Conservation (phyloP, 1,139 yeast genomes). For the Barnettozyma hawaiiensis region DNA sequence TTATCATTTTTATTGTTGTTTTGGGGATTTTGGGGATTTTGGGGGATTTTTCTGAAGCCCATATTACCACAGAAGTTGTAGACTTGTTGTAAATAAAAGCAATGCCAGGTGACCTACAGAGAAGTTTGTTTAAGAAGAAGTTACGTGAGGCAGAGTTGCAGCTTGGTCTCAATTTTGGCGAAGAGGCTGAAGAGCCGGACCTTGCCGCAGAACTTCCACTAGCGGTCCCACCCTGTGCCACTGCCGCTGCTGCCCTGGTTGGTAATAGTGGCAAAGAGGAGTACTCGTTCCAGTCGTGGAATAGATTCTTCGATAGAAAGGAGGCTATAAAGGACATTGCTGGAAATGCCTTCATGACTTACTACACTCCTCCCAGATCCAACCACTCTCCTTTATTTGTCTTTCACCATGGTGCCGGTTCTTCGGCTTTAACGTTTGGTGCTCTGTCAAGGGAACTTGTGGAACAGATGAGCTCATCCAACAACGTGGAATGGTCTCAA, state of each 20-base stretch:
- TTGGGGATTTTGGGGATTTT: too few relatives aligned
- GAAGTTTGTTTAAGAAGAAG: conserved; percentile 34
- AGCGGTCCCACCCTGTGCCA: too few relatives aligned
- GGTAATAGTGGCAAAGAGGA: conserved; percentile 3
- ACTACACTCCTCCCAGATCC: conserved; percentile 48
- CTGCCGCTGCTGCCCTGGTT: too few relatives aligned
- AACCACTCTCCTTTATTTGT: conserved; percentile 51
- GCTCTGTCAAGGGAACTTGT: conserved; percentile 37
- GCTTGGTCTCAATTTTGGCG: conserved; percentile 34
- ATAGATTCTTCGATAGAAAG: conserved; percentile 35
- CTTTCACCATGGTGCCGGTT: conserved; percentile 94
- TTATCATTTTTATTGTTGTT: background rate
- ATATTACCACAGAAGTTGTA: too few relatives aligned
- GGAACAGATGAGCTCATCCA: conserved; percentile 24
- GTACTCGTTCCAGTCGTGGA: conserved; percentile 32
- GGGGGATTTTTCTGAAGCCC: too few relatives aligned
- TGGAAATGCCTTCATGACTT: conserved; percentile 46
- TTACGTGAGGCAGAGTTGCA: conserved; percentile 36
- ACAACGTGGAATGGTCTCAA: conserved; percentile 13
- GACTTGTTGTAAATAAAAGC: too few relatives aligned
- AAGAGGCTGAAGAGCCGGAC: conserved; percentile 23
- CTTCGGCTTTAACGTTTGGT: conserved; percentile 76
- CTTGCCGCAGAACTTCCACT: conserved; percentile 9
- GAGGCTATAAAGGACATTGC: conserved; percentile 25
- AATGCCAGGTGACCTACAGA: conserved; percentile 15